Evolutionary conservation across 345 rosid genomes (phyloP), one percentile per base, ranked within the genome.

Genomic region (Laguncularia racemosa): DNA sequence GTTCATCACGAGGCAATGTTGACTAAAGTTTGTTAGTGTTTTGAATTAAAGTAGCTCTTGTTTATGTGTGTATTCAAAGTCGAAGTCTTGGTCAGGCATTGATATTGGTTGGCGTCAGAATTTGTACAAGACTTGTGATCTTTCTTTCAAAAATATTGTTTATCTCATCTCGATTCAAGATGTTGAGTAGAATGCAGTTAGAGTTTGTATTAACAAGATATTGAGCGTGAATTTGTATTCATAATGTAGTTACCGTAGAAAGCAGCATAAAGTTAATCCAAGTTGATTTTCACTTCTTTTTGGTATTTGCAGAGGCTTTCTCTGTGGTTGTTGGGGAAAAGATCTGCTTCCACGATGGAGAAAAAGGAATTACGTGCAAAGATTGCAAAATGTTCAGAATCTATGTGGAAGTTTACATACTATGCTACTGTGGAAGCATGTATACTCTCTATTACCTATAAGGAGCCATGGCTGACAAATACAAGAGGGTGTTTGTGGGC

Each of bases 401-500:
- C 99, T 15, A 52, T 95, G 81, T 95, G 99, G 97, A 95, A 88
- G 64, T 60, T 95, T 19, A 61, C 79, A 58, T 90, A 84, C 70
- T 95, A 81, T 61, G 91, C 81, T 50, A 58, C 65, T 50, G 81
- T 84, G 61, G 96, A 95, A 73, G 46, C 70, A 0, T 90, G 68
- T 58, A 61, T 85, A 71, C 81, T 95, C 66, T 72, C 65, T 14
- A 71, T 77, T 59, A 46, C 68, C 50, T 88, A 57, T 44, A 19
- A 75, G 3, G 88, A 90, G 71, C 87, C 95, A 10, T 95, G 99
- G 99, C 75, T 83, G 57, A 73, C 55, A 56, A 83, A 90, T 75
- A 64, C 80, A 2, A 76, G 74, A 50, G 75, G 59, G 53, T 85
- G 55, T 76, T 95, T 90, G 56, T 50, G 59, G 96, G 77, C 70